These are phyloP conservation scores for Alternaria sp. DNA, from an alignment of 2,329 filamentous ascomycete species.

Conservation along the genomic window DNA sequence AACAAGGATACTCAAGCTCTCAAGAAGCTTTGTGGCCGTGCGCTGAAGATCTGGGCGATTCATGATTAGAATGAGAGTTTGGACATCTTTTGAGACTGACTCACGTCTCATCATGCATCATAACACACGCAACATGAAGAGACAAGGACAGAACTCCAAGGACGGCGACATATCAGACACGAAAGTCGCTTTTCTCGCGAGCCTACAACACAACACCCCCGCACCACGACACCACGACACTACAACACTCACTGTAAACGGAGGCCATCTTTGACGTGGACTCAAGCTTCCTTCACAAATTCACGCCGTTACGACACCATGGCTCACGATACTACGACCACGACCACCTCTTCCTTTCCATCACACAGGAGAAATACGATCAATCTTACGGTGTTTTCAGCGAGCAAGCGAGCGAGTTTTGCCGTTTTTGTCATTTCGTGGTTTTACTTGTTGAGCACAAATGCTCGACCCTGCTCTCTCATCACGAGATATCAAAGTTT, in stretches of 20 bases:
- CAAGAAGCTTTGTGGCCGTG: constrained; percentile 4
- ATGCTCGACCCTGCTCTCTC: background rate
- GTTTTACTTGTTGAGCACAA: background rate
- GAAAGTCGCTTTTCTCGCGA: background rate
- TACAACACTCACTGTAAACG: background rate
- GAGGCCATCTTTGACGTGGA: background rate
- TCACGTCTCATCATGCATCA: background rate
- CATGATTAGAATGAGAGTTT: background rate
- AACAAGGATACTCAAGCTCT: constrained; percentile 7
- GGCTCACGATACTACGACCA: background rate
- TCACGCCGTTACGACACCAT: background rate
- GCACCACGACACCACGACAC: background rate
- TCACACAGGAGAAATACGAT: background rate
- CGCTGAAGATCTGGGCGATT: constrained; percentile 8
- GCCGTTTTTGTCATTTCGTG: background rate
- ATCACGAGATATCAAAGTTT: too few relatives aligned
- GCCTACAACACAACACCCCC: background rate
- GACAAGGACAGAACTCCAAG: background rate
- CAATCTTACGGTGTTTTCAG: background rate
- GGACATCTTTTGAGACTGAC: fast-evolving
- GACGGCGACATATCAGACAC: background rate
- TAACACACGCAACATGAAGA: background rate
- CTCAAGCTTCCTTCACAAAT: background rate
- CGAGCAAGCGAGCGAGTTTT: background rate
- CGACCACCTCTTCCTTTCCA: background rate